Base-by-base conservation (phyloP, 768 basidiomycete species). In the Strobilomyces confusus region DNA sequence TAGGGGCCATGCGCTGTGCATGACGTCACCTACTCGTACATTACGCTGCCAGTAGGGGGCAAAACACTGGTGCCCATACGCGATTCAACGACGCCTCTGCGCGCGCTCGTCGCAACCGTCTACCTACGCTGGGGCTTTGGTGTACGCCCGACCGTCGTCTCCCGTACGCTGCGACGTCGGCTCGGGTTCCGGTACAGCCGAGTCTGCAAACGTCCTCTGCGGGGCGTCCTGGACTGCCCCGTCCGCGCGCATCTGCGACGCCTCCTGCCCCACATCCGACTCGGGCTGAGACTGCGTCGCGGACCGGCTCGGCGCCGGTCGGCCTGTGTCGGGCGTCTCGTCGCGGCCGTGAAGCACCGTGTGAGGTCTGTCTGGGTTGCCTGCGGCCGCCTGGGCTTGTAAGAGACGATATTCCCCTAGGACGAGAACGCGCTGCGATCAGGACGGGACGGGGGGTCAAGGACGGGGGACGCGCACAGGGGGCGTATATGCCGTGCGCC, bases 371-470 rank as follows among this genome's bases (percentile, higher is more conserved):
- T 33, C 49, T 0, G 63, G 54, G 20, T 60, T 63, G 8, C 60
- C 49, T 13, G 44, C 52, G 11, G 46, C 49, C 30, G 49, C 47
- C 13, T 65, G 63, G 1, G 60, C 67, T 40, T 65, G 61, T 13
- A 58, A 20, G 32, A 70, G 59, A 15, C 69, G 68, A 43, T 58
- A 51, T 55, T 69, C 61, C 67, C 65, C 68, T 59, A 14, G 9
- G 26, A 4, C 26, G 26, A 26, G 29, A 29, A 29, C 29, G 29
- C 6, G 29, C 29, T 29, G 29, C 7, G 29, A 29, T 29, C 29
- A 29, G 29, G 29, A 29, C 6, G 25, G n/a, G n/a, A n/a, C n/a
- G n/a, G n/a, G n/a, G n/a, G n/a, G n/a, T n/a, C n/a, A n/a, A n/a
- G n/a, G n/a, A n/a, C n/a, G n/a, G n/a, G n/a, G n/a, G 41, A 20